Percentiles rank a stretch among this genome's conserved stretches.
Conservation (phyloP, 2,329 filamentous ascomycete species). For the Pseudogymnoascus sp. region DNA sequence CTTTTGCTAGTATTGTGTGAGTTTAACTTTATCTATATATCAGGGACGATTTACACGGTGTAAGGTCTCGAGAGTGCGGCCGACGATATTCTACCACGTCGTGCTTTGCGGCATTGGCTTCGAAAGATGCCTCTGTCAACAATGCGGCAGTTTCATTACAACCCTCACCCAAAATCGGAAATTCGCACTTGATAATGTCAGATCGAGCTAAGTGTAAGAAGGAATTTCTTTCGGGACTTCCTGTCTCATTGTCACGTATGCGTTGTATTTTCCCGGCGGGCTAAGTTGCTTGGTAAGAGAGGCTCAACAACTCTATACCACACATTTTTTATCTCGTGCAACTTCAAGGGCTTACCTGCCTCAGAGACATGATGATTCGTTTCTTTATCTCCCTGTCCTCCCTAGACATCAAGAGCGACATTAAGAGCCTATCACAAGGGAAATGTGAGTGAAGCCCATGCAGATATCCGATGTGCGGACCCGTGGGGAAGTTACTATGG, state of each 20-base stretch:
- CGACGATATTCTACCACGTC: neutral
- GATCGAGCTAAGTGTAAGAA: neutral
- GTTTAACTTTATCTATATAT: neutral
- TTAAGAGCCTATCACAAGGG: neutral
- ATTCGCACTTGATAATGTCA: neutral
- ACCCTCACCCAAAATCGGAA: neutral
- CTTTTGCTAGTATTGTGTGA: neutral
- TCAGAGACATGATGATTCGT: neutral
- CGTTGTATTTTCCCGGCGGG: neutral
- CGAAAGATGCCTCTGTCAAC: neutral
- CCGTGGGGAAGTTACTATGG: neutral
- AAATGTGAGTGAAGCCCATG: neutral
- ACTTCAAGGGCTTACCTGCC: neutral
- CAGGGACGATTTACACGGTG: neutral
- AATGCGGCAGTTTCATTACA: neutral
- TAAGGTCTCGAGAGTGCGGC: neutral
- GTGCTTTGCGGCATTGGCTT: neutral
- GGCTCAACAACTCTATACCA: neutral
- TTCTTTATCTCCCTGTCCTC: neutral
- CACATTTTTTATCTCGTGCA: neutral
- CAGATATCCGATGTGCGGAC: neutral
- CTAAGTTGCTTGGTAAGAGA: neutral
- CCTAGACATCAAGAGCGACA: neutral
- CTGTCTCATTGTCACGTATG: neutral
- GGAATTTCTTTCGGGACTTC: neutral